Percentiles rank a stretch among this genome's conserved stretches.
Conservation (phyloP, 2,329 filamentous ascomycete genomes). For the Neopestalotiopsis clavispora region DNA sequence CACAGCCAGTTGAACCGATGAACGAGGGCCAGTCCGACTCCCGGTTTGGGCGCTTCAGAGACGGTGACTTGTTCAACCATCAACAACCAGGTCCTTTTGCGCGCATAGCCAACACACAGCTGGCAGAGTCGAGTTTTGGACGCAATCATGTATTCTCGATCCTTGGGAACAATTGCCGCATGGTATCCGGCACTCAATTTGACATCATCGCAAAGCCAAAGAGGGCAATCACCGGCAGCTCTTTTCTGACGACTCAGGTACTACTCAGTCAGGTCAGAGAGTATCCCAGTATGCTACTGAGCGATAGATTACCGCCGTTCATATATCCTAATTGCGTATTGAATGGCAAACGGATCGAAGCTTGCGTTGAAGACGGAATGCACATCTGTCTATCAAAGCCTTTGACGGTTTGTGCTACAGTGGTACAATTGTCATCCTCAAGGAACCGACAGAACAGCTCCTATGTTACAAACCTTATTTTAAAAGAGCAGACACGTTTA, state of each 20-base stretch:
- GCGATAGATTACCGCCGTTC: constrained; percentile 31
- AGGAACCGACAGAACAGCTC: constrained; percentile 25
- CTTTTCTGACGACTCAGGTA: constrained; percentile 26
- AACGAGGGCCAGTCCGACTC: neutral
- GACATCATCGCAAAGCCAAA: constrained; percentile 4
- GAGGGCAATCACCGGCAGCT: constrained; percentile 19
- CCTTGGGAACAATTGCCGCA: neutral
- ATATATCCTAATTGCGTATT: constrained; percentile 33
- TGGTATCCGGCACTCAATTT: neutral
- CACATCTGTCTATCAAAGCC: constrained; percentile 32
- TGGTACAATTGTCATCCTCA: constrained; percentile 29
- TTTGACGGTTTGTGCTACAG: constrained; percentile 30
- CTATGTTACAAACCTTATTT: constrained; percentile 32
- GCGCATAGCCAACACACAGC: neutral
- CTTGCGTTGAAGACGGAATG: constrained; percentile 25
- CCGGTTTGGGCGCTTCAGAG: neutral
- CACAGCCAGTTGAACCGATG: neutral
- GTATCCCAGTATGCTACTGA: constrained; percentile 29
- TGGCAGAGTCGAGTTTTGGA: neutral
- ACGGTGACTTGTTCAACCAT: neutral
- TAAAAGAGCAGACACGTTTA: constrained; percentile 27
- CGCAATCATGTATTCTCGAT: constrained; percentile 9
- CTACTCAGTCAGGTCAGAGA: constrained; percentile 29
- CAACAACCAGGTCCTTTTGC: neutral
- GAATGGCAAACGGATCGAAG: constrained; percentile 13